These are phyloP conservation scores for Lactuca saligna DNA, from an alignment of 129 eudicot species.

Conservation along the genomic window DNA sequence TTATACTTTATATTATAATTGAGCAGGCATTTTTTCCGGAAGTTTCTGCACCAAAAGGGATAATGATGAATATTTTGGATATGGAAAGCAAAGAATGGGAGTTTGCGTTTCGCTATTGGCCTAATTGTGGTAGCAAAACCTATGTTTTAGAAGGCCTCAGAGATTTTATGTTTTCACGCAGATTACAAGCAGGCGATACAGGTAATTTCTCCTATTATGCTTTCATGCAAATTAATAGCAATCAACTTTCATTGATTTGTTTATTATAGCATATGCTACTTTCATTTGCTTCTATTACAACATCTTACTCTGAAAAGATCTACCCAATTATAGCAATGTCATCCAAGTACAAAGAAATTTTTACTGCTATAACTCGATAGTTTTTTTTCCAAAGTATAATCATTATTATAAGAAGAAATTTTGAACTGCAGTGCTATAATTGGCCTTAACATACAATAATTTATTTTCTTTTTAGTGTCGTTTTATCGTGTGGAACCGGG, in stretches of 20 bases:
- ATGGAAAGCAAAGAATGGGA: conserved; percentile 61
- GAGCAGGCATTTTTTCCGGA: conserved; percentile 60
- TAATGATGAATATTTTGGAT: conserved; percentile 48
- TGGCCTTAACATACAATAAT: neutral
- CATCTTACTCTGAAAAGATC: neutral
- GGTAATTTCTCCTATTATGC: conserved; percentile 35
- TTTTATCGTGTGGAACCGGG: conserved; percentile 63
- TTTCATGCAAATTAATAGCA: neutral
- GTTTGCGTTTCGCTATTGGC: conserved; percentile 55
- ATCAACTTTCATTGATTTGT: neutral
- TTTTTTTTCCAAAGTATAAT: too few relatives aligned
- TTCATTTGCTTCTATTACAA: neutral
- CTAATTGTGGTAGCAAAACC: conserved; percentile 40
- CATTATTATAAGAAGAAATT: too few relatives aligned
- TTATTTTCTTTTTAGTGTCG: conserved; percentile 45
- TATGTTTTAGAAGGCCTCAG: conserved; percentile 70
- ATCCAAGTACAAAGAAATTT: too few relatives aligned
- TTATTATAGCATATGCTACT: neutral
- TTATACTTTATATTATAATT: conserved; percentile 9
- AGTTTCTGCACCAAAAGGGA: conserved; percentile 44
- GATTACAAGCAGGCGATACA: conserved; percentile 65
- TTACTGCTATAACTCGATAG: too few relatives aligned
- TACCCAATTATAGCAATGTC: neutral
- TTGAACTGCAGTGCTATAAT: too few relatives aligned
- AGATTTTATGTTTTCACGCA: conserved; percentile 48